Percentiles rank a stretch among this genome's conserved stretches.
phyloP scores from a whole-genome alignment of 1,284 basidiomycete genomes.

The Cryptococcus wingfieldii region DNA sequence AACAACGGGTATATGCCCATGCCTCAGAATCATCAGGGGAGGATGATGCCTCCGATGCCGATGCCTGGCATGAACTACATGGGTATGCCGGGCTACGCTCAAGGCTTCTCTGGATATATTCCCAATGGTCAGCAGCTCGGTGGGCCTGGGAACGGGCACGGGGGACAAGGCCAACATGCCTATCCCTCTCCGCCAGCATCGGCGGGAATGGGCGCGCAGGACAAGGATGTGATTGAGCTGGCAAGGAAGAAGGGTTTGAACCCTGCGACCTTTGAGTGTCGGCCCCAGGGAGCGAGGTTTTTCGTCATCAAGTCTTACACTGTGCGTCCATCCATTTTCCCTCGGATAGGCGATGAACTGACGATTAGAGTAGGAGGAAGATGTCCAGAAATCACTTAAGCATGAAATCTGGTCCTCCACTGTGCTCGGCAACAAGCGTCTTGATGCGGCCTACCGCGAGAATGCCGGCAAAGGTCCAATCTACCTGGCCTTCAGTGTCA shows the following conservation, averaged over 20 bases:
- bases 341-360: neutral
- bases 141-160: slow-evolving; percentile 7
- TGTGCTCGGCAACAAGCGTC: slow-evolving; percentile 87
- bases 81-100: neutral
- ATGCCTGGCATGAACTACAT: neutral
- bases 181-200: slow-evolving; percentile 29
- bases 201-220: slow-evolving; percentile 21
- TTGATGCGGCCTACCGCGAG: slow-evolving; percentile 93
- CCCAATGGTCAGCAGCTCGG: neutral
- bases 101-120: neutral
- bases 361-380: slow-evolving; percentile 60
- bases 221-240: slow-evolving; percentile 74
- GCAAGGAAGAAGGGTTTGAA: slow-evolving; percentile 87
- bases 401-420: slow-evolving; percentile 97
- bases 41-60: neutral
- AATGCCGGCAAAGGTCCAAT: slow-evolving; percentile 78
- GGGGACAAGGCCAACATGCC: slow-evolving; percentile 3
- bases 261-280: slow-evolving; percentile 75
- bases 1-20: neutral
- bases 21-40: neutral
- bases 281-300: slow-evolving; percentile 73
- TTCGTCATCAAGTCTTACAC: slow-evolving; percentile 98
- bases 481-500: slow-evolving; percentile 94
- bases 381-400: slow-evolving; percentile 92
- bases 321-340: slow-evolving; percentile 9